Evolutionary conservation across 257 asterid genomes (phyloP), one percentile per base, ranked within the genome.

Genomic region (Perilla frutescens): DNA sequence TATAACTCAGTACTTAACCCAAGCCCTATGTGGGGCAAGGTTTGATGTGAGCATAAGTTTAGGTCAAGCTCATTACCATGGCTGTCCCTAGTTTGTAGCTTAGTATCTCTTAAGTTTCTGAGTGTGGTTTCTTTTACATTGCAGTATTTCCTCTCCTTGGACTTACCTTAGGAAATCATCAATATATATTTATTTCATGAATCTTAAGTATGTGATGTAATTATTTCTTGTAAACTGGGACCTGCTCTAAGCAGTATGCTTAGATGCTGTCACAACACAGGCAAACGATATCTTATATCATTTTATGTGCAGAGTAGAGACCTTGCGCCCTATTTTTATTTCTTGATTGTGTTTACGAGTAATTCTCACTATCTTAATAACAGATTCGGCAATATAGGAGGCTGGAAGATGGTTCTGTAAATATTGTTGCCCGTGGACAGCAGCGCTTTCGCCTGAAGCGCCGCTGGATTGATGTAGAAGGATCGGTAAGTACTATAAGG

Each of bases 371-470:
- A 47, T 39, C 51, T 56, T 76, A 64, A 75, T 75, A 71, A 70
- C 84, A 94, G 99, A 95, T 95, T 74, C 92, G 97, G 80, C 98
- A 89, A 82, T 84, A 86, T 71, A 89, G 97, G 70, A 87, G 84
- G 77, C 87, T 90, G 75, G 98, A 92, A 62, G 99, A 95, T 83
- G 98, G 99, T 54, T 88, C 99, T 14, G 82, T 95, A 83, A 95
- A 95, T 83, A 84, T 95, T 54, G 86, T 95, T 72, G 79, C 99
- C 45, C 93, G 96, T 70, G 99, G 99, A 54, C 91, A 90, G 73
- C 98, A 95, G 75, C 97, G 99, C 53, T 95, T 95, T 81, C 96
- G 90, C 63, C 84, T 95, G 67, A 88, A 76, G 83, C 97, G 96
- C 43, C 90, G 89, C 57, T 87, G 91, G 96, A 68, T 89, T 83